Evolutionary conservation across 1,284 basidiomycete species (phyloP).

Genomic region (Pascua guehoae): DNA sequence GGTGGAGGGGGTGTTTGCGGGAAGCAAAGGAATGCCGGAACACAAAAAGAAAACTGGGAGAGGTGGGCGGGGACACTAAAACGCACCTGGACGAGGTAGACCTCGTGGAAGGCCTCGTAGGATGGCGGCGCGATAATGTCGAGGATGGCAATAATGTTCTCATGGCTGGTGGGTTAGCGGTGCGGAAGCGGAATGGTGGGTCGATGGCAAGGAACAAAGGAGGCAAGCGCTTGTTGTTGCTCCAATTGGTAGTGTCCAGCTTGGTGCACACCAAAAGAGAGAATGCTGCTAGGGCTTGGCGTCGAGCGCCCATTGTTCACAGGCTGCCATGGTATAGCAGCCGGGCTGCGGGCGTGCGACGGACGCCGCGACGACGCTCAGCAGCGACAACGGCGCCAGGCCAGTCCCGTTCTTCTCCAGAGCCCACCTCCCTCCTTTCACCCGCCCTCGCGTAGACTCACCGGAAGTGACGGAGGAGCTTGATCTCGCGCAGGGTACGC

Average conservation of each 20-base stretch:
- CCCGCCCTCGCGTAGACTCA: conserved; percentile 11
- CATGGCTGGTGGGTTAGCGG: conserved; percentile 30
- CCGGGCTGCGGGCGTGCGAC: no score
- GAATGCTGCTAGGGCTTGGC: no score
- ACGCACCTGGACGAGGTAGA: conserved; percentile 61
- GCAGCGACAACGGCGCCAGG: not conserved
- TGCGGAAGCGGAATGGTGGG: not conserved
- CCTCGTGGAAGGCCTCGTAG: conserved; percentile 86
- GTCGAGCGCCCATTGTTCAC: no score
- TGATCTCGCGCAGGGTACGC: conserved; percentile 79
- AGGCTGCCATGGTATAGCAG: no score
- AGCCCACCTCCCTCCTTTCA: not conserved
- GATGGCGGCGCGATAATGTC: conserved; percentile 88
- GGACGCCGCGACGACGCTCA: not conserved
- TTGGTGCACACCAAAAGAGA: no score
- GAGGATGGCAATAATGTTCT: conserved; percentile 87
- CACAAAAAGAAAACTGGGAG: not conserved
- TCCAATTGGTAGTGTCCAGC: no score
- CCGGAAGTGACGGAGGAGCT: conserved; percentile 80
- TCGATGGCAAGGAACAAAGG: not conserved
- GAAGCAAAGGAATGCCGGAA: no score
- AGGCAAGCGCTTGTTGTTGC: no score
- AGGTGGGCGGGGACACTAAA: not conserved
- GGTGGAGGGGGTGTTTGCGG: no score
- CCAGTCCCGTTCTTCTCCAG: not conserved